Evolutionary conservation across 495 filamentous ascomycete species (phyloP).

Genomic region (Neurospora sp.): DNA sequence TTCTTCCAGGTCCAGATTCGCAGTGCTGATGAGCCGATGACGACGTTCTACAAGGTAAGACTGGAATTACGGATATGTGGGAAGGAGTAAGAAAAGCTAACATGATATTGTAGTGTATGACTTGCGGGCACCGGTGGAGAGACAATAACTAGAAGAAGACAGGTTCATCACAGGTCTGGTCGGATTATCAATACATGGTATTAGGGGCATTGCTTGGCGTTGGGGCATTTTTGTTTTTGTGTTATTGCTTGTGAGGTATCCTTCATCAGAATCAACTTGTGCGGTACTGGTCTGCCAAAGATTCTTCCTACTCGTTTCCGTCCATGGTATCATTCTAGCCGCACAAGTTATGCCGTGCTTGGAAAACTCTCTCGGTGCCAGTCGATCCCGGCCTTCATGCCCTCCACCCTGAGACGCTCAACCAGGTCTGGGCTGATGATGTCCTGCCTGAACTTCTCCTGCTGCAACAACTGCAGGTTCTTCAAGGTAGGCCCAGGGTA

Average conservation of each 20-base stretch:
- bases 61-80: background rate
- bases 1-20: constrained; percentile 97
- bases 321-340: background rate
- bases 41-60: constrained; percentile 79
- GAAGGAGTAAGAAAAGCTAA: constrained; percentile 9
- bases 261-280: background rate
- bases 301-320: background rate
- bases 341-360: background rate
- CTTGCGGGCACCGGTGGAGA: constrained; percentile 47
- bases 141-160: constrained; percentile 32
- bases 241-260: constrained; percentile 5
- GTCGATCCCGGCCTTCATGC: constrained; percentile 38
- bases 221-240: constrained; percentile 6
- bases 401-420: constrained; percentile 48
- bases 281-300: background rate
- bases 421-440: constrained; percentile 68
- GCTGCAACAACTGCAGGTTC: constrained; percentile 71
- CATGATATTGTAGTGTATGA: constrained; percentile 41
- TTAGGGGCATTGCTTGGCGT: constrained; percentile 16
- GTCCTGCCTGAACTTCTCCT: constrained; percentile 72
- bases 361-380: constrained; percentile 32
- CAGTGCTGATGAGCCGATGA: constrained; percentile 98
- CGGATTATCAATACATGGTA: constrained; percentile 9
- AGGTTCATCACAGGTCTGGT: background rate
- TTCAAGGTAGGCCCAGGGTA: constrained; percentile 79